Conservation (phyloP, 129 eudicot species). For the Helianthus tuberosus region DNA sequence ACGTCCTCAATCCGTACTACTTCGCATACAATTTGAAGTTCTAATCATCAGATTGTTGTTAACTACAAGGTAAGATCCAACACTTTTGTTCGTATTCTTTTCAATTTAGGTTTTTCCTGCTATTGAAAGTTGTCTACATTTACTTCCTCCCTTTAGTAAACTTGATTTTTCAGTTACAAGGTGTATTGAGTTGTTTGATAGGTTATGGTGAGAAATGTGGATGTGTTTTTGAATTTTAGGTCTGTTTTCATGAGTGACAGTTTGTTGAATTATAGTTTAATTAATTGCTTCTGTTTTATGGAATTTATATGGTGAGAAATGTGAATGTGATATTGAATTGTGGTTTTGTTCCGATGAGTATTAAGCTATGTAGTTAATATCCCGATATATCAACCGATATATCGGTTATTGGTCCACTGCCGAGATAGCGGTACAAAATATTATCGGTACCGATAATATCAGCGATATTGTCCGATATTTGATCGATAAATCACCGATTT, state of each 20-base stretch:
- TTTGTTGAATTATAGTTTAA: not conserved
- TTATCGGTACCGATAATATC: too few relatives aligned
- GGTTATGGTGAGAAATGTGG: not conserved
- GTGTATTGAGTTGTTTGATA: not conserved
- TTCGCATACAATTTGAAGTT: slow-evolving; percentile 15
- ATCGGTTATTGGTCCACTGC: too few relatives aligned
- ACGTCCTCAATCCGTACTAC: not conserved
- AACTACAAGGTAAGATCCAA: slow-evolving; percentile 25
- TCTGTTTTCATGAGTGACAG: not conserved
- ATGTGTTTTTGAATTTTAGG: not conserved
- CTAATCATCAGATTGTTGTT: slow-evolving; percentile 11
- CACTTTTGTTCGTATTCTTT: slow-evolving; percentile 19
- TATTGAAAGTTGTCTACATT: slow-evolving; percentile 2
- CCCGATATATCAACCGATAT: too few relatives aligned
- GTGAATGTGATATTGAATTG: not conserved
- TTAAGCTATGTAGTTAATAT: too few relatives aligned
- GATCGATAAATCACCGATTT: too few relatives aligned
- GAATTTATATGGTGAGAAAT: slow-evolving; percentile 2
- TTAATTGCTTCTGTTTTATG: not conserved
- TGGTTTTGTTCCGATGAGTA: too few relatives aligned
- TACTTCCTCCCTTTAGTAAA: not conserved
- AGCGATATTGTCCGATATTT: too few relatives aligned
- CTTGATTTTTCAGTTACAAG: not conserved
- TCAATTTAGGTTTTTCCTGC: not conserved
- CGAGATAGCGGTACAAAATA: too few relatives aligned